phyloP scores from a whole-genome alignment of 2,329 filamentous ascomycete species.

The Ceratocystis lukuohia region DNA sequence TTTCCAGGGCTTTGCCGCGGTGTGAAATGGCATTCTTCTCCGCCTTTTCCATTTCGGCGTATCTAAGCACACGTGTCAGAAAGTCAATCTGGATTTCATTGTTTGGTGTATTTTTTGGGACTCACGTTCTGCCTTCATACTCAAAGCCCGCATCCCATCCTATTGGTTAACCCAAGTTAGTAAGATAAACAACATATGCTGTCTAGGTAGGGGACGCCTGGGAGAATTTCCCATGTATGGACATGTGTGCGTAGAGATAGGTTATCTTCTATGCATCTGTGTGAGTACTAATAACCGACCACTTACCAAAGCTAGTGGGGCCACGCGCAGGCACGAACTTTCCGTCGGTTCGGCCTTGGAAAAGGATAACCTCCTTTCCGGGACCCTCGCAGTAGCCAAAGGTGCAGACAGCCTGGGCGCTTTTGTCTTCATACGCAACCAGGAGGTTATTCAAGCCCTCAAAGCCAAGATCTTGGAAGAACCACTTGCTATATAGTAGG shows the following conservation, averaged over 20 bases:
- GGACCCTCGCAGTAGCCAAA: conserved; percentile 86
- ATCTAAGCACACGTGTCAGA: conserved; percentile 30
- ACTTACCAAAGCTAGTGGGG: conserved; percentile 65
- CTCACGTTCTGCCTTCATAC: conserved; percentile 70
- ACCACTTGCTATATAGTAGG: conserved; percentile 69
- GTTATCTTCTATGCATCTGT: neutral
- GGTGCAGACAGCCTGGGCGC: conserved; percentile 84
- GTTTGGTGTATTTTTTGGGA: conserved; percentile 16
- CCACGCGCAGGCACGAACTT: conserved; percentile 78
- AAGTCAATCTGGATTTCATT: neutral
- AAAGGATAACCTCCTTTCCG: conserved; percentile 69
- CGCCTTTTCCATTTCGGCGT: conserved; percentile 85
- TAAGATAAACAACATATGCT: neutral
- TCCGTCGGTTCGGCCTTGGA: conserved; percentile 78
- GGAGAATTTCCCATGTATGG: too few species aligned
- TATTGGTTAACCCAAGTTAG: conserved; percentile 27
- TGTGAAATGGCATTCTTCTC: conserved; percentile 91
- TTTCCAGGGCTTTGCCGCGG: conserved; percentile 71
- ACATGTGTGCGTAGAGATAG: neutral
- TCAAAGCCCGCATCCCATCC: conserved; percentile 97
- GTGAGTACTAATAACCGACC: neutral
- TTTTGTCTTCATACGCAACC: conserved; percentile 77
- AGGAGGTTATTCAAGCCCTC: conserved; percentile 81
- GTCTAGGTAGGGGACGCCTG: too few species aligned
- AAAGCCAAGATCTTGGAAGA: conserved; percentile 70